Percentiles rank a stretch among this genome's conserved stretches.
These are phyloP conservation scores for Brassica carinata DNA, from an alignment of 345 rosid genomes.

Conservation along the genomic window DNA sequence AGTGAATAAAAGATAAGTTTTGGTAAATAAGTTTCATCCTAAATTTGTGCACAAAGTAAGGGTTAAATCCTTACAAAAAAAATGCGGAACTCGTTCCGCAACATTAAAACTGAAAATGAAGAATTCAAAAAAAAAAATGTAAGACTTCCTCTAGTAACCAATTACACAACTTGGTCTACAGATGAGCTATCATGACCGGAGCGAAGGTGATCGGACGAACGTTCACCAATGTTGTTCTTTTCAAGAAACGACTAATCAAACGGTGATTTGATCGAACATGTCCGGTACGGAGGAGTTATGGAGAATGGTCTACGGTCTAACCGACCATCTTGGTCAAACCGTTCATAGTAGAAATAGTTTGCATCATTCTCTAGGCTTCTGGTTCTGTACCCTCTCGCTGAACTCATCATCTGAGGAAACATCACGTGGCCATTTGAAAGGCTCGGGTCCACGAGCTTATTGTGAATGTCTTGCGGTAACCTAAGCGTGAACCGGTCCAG, in stretches of 20 bases:
- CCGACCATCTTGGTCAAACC: conserved; percentile 46
- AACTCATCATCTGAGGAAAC: conserved; percentile 60
- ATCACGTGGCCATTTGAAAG: conserved; percentile 53
- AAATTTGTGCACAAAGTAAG: background rate
- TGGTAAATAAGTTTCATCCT: background rate
- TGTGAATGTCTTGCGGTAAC: conserved; percentile 66
- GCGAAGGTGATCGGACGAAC: conserved; percentile 48
- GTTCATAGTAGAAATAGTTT: conserved; percentile 45
- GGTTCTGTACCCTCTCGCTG: conserved; percentile 59
- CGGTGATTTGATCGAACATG: conserved; percentile 48
- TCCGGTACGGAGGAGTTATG: conserved; percentile 48
- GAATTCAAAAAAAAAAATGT: background rate
- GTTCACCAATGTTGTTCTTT: conserved; percentile 22
- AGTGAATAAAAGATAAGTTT: too few relatives aligned
- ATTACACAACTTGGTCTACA: conserved; percentile 18
- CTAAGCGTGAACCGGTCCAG: conserved; percentile 67
- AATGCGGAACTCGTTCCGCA: background rate
- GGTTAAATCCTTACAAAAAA: background rate
- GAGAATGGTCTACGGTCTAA: conserved; percentile 45
- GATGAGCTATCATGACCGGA: conserved; percentile 31
- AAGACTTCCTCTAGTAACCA: conserved; percentile 12
- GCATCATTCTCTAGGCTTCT: conserved; percentile 43
- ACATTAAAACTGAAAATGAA: background rate
- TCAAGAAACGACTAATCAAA: conserved; percentile 43
- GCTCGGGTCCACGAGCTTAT: conserved; percentile 40